phyloP scores from a whole-genome alignment of 805 yeast genomes.

The Wickerhamiella occidentalis region DNA sequence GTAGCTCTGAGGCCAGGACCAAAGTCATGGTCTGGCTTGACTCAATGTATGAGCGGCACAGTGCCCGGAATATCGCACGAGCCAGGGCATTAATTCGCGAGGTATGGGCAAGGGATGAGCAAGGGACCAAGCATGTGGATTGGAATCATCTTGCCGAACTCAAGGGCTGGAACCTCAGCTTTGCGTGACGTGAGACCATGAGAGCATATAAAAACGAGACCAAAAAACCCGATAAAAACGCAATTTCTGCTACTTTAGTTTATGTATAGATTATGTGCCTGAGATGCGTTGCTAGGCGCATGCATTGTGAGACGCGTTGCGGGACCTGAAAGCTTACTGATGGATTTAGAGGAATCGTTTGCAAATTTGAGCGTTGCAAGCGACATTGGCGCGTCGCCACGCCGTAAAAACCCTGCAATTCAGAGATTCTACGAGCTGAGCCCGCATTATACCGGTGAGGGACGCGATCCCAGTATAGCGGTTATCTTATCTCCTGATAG shows the following conservation, averaged over 20 bases:
- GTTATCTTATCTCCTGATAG: conserved; percentile 59
- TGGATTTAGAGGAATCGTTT: conserved; percentile 9
- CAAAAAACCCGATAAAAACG: too few species aligned
- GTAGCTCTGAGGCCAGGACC: conserved; percentile 39
- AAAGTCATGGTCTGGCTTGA: conserved; percentile 42
- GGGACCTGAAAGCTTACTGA: background rate
- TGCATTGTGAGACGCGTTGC: background rate
- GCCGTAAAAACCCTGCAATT: conserved; percentile 6
- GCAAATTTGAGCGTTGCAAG: conserved; percentile 7
- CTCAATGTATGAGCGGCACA: conserved; percentile 47
- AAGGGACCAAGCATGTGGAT: conserved; percentile 53
- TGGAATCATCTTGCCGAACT: conserved; percentile 58
- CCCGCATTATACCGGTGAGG: background rate
- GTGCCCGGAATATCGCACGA: conserved; percentile 50
- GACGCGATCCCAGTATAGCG: background rate
- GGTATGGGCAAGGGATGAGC: conserved; percentile 33
- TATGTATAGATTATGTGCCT: too few species aligned
- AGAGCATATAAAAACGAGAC: too few species aligned
- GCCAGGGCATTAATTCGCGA: conserved; percentile 31
- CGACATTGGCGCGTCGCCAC: background rate
- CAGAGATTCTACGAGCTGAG: background rate
- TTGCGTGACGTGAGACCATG: conserved; percentile 29
- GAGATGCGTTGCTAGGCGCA: too few species aligned
- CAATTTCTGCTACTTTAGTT: too few species aligned
- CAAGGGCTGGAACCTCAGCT: conserved; percentile 68